Evolutionary conservation across 371 early-diverging fungal species (phyloP), one percentile per base, ranked within the genome.

Genomic region (Actinomucor elegans): DNA sequence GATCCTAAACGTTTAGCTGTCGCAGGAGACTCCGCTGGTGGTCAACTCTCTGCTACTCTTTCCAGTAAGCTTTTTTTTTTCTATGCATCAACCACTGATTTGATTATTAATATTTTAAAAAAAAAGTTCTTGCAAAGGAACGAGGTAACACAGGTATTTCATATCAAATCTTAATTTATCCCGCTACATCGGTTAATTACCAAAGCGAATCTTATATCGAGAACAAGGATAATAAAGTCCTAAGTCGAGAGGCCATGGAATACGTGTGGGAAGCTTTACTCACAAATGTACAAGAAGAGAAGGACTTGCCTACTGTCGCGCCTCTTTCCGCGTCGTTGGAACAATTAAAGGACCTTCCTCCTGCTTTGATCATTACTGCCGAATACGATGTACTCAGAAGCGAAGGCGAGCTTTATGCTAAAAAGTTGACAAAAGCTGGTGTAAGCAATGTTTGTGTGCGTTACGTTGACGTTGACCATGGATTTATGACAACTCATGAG

Each of bases 21-120:
- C 4, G 48, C 52, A 3, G 73, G 73, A 23, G 67, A 69, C 52
- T 61, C 62, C 12, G 67, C 67, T 9, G 73, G 73, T 20, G 73
- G 73, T 3, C 67, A 69, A 40, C 52, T 73, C 8, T 52, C 67
- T 15, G 56, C 67, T 2, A 58, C 58, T 2, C 35, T 69, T 3
- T 24, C 64, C 29, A 20, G 70, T 69, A 58, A 60, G 52, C 21
- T 18, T n/a, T 15, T 26, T 4, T 43, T 27, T 27, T n/a, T 26
- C 5, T 12, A 31, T 31, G 11, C 31, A 5, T 31, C 5, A 31
- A 11, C 31, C 31, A 31, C 7, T 31, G 31, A 31, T 27, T 15
- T 5, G 26, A 43, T 5, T 43, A 6, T n/a, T 24, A 26, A 1
- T n/a, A n/a, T 38, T 37, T 5, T 26, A 20, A n/a, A n/a, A n/a